Evolutionary conservation across 1,139 yeast species (phyloP).

Genomic region (Suhomyces bribrorum): DNA sequence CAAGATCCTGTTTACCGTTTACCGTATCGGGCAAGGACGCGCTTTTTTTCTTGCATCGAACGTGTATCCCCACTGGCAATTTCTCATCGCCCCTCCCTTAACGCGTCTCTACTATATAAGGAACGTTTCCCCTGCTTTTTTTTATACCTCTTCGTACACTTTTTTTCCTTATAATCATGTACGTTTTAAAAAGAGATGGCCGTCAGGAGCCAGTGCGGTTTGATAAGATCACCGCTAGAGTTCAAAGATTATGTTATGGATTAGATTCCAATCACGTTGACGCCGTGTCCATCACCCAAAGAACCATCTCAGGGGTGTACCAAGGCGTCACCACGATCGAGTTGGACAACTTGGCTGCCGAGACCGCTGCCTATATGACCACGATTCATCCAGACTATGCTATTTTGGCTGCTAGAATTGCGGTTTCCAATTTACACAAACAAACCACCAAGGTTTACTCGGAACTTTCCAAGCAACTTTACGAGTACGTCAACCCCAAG

Average conservation of each 20-base stretch:
- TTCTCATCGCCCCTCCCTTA: neutral
- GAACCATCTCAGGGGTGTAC: conserved; percentile 87
- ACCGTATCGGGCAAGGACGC: conserved; percentile 7
- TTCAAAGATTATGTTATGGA: conserved; percentile 68
- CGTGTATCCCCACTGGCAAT: neutral
- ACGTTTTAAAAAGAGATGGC: conserved; percentile 67
- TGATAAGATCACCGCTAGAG: conserved; percentile 52
- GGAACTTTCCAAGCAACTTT: conserved; percentile 69
- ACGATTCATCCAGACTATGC: conserved; percentile 97
- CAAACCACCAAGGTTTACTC: conserved; percentile 90
- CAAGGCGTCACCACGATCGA: conserved; percentile 96
- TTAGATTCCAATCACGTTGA: conserved; percentile 82
- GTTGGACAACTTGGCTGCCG: conserved; percentile 91
- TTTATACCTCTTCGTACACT: neutral
- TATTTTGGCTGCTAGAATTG: conserved; percentile 90
- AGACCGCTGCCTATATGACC: conserved; percentile 96
- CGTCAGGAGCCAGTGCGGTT: conserved; percentile 73
- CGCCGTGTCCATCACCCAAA: conserved; percentile 85
- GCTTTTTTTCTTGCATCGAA: neutral
- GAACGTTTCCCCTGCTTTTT: neutral
- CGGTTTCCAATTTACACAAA: conserved; percentile 87
- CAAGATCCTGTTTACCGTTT: conserved; percentile 8
- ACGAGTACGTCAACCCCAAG: conserved; percentile 71
- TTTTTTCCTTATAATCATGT: conserved; percentile 30
- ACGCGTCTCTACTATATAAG: conserved; percentile 12